Conservation (phyloP, 2,329 filamentous ascomycete species). For the Aspergillus luchuensis region DNA sequence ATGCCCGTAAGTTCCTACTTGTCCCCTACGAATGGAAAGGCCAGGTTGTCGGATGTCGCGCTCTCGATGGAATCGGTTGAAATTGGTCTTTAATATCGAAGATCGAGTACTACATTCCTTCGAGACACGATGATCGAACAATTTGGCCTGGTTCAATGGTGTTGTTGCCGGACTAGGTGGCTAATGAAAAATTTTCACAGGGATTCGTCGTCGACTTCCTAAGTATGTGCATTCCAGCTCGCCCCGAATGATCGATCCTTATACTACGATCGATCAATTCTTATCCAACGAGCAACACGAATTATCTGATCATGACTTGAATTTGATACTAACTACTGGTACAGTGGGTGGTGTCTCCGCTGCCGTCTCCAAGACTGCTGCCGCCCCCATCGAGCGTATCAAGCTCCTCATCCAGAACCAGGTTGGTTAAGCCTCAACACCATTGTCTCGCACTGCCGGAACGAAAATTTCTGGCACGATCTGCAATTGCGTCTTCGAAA, state of each 20-base stretch:
- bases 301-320: neutral
- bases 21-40: constrained; percentile 15
- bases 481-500: neutral
- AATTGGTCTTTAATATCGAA: neutral
- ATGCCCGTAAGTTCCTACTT: constrained; percentile 47
- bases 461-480: neutral
- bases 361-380: constrained; percentile 99
- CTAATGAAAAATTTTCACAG: constrained; percentile 52
- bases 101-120: neutral
- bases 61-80: constrained; percentile 3
- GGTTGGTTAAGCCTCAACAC: constrained; percentile 62
- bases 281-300: neutral
- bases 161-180: constrained; percentile 10
- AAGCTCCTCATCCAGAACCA: constrained; percentile 99
- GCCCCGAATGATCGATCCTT: constrained; percentile 6
- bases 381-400: constrained; percentile 99
- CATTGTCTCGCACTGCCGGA: neutral
- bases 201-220: constrained; percentile 98
- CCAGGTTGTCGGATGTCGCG: constrained; percentile 15
- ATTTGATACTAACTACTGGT: constrained; percentile 47
- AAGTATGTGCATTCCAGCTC: constrained; percentile 68
- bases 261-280: constrained; percentile 15
- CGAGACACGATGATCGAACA: neutral
- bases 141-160: constrained; percentile 7
- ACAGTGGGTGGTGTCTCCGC: constrained; percentile 99